Evolutionary conservation across 768 basidiomycete genomes (phyloP).

Genomic region (Epithele typhae): DNA sequence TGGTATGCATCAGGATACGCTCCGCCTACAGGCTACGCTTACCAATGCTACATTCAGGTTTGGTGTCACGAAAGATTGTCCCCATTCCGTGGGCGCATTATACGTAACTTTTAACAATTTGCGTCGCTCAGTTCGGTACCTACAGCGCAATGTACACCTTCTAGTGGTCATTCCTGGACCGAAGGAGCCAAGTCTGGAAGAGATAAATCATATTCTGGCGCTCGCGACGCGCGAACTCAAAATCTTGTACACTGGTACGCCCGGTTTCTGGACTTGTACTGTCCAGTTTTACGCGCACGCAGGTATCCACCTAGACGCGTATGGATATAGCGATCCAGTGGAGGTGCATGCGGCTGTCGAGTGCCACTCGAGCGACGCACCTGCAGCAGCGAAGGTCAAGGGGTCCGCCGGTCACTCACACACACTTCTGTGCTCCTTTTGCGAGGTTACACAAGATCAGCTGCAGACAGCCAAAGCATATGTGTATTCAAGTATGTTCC

Average conservation of each 20-base stretch:
- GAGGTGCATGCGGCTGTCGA: too few relatives aligned
- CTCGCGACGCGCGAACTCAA: not conserved
- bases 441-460: too few relatives aligned
- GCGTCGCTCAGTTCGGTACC: not conserved
- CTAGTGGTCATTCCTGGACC: not conserved
- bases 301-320: too few relatives aligned
- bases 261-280: too few relatives aligned
- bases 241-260: not conserved
- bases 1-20: not conserved
- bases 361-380: too few relatives aligned
- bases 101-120: conserved; percentile 3
- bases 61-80: not conserved
- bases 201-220: not conserved
- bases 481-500: too few relatives aligned
- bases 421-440: too few relatives aligned
- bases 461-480: too few relatives aligned
- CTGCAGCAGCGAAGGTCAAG: too few relatives aligned
- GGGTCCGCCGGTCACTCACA: too few relatives aligned
- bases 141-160: conserved; percentile 1
- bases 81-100: not conserved
- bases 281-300: too few relatives aligned
- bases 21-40: not conserved
- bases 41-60: not conserved
- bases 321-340: too few relatives aligned
- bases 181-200: not conserved